Conservation (phyloP, 2,329 filamentous ascomycete species). For the Cordyceps cicadae region DNA sequence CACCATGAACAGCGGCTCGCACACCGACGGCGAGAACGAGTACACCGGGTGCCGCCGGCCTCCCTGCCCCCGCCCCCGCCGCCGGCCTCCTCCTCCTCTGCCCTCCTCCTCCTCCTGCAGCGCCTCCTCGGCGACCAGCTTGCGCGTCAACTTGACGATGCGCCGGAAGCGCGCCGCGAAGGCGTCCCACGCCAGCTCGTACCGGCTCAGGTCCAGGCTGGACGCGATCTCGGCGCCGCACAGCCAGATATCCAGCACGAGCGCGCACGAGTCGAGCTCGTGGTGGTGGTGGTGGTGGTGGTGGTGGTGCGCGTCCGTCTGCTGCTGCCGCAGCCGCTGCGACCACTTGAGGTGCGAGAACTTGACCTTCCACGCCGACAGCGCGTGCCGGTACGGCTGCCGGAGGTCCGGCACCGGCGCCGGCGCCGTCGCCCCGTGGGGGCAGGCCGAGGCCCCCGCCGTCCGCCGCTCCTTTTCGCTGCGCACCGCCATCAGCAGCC, state of each 20-base stretch:
- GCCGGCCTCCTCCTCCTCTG: too few relatives aligned
- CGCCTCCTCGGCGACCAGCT: slow-evolving; percentile 1
- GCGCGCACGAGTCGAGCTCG: not conserved
- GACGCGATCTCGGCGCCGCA: slow-evolving; percentile 9
- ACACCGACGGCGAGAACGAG: slow-evolving; percentile 7
- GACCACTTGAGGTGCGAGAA: slow-evolving; percentile 10
- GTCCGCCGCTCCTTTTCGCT: slow-evolving; percentile 8
- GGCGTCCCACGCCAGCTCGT: slow-evolving; percentile 10
- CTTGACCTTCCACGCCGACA: slow-evolving; percentile 10
- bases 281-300: too few relatives aligned
- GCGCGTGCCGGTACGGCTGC: slow-evolving; percentile 2
- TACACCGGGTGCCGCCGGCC: not conserved
- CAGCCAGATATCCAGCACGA: slow-evolving; percentile 8
- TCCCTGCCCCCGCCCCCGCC: not conserved
- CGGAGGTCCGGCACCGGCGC: not conserved
- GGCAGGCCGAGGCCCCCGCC: slow-evolving; percentile 16
- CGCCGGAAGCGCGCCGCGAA: slow-evolving; percentile 2
- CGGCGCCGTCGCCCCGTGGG: too few relatives aligned
- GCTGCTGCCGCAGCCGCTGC: slow-evolving; percentile 4
- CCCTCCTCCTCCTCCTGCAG: not conserved
- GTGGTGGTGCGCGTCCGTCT: slow-evolving; percentile 6
- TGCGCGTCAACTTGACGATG: slow-evolving; percentile 6
- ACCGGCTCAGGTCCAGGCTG: slow-evolving; percentile 3
- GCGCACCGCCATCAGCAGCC: not conserved
- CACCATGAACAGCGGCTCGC: slow-evolving; percentile 11